These are phyloP conservation scores for Mortierella sp. DNA, from an alignment of 371 early-diverging fungal species.

Conservation along the genomic window DNA sequence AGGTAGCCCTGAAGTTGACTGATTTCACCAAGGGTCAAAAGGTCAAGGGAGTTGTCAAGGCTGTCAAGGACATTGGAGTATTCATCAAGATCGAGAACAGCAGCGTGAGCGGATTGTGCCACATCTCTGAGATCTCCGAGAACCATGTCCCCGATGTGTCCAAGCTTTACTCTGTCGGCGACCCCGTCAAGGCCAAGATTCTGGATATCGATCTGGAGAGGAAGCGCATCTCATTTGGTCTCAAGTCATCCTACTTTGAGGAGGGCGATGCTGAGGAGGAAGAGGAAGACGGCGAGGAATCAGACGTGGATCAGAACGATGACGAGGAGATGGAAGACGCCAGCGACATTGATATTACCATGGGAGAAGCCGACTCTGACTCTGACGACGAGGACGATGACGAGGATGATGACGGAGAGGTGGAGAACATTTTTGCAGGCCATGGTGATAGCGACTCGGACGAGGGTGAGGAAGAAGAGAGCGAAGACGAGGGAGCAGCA, in stretches of 20 bases:
- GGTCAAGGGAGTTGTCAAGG: conserved; percentile 74
- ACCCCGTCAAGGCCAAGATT: conserved; percentile 77
- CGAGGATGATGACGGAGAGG: conserved; percentile 53
- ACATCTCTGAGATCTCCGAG: conserved; percentile 73
- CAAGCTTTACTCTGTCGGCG: conserved; percentile 74
- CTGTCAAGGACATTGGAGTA: conserved; percentile 74
- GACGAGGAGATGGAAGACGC: conserved; percentile 43
- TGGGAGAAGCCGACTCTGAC: conserved; percentile 56
- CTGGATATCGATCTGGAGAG: conserved; percentile 72
- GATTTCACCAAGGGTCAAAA: conserved; percentile 71
- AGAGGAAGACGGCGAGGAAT: conserved; percentile 59
- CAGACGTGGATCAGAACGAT: conserved; percentile 42
- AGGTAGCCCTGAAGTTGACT: conserved; percentile 57
- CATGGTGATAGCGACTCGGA: conserved; percentile 57
- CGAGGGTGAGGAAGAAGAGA: conserved; percentile 62
- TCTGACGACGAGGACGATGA: conserved; percentile 54
- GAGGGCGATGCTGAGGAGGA: conserved; percentile 57
- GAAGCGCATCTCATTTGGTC: conserved; percentile 73
- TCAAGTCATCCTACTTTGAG: conserved; percentile 84
- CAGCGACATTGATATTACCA: conserved; percentile 44
- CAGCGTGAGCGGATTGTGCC: conserved; percentile 76
- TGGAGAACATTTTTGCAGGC: conserved; percentile 50
- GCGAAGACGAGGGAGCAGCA: conserved; percentile 49
- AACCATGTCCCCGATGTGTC: conserved; percentile 55
- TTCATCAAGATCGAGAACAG: conserved; percentile 76